These are phyloP conservation scores for Fusarium marasasianum DNA, from an alignment of 2,329 filamentous ascomycete species.

Conservation along the genomic window DNA sequence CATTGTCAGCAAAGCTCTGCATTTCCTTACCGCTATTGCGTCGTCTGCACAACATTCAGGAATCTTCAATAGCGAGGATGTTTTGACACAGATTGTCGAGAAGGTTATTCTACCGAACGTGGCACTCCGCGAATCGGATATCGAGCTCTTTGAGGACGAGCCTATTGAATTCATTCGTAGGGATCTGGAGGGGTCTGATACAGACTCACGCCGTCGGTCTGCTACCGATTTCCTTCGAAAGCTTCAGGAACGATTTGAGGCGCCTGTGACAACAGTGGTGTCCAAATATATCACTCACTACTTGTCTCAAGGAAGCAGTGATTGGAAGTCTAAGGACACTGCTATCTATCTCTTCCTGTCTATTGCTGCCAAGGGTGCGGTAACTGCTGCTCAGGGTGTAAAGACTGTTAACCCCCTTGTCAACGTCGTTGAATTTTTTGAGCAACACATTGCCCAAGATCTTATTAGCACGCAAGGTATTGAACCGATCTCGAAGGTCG, in stretches of 20 bases:
- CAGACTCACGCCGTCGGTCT: slow-evolving; percentile 88
- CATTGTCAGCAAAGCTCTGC: slow-evolving; percentile 91
- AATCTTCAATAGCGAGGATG: slow-evolving; percentile 84
- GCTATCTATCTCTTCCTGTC: slow-evolving; percentile 97
- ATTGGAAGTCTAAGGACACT: slow-evolving; percentile 98
- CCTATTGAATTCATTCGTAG: slow-evolving; percentile 97
- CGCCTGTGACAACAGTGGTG: slow-evolving; percentile 85
- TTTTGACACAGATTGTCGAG: slow-evolving; percentile 88
- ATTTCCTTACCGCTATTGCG: slow-evolving; percentile 92
- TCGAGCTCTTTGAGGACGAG: slow-evolving; percentile 97
- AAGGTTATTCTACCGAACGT: slow-evolving; percentile 97
- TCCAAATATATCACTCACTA: slow-evolving; percentile 88
- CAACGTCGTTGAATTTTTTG: slow-evolving; percentile 94
- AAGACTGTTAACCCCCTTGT: slow-evolving; percentile 88
- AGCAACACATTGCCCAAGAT: slow-evolving; percentile 90
- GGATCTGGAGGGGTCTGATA: slow-evolving; percentile 95
- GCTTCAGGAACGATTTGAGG: slow-evolving; percentile 88
- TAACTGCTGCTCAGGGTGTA: slow-evolving; percentile 89
- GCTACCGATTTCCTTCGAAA: slow-evolving; percentile 94
- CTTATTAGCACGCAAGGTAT: slow-evolving; percentile 74
- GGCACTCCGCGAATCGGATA: slow-evolving; percentile 87
- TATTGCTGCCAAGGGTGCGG: slow-evolving; percentile 89
- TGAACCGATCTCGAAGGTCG: slow-evolving; percentile 91
- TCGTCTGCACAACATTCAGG: slow-evolving; percentile 79
- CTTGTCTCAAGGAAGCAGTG: slow-evolving; percentile 78